A percentile compares a stretch with the other conserved stretches of the same genome.
phyloP scores from a whole-genome alignment of 2,329 filamentous ascomycete species.

The Cladosporium velox region DNA sequence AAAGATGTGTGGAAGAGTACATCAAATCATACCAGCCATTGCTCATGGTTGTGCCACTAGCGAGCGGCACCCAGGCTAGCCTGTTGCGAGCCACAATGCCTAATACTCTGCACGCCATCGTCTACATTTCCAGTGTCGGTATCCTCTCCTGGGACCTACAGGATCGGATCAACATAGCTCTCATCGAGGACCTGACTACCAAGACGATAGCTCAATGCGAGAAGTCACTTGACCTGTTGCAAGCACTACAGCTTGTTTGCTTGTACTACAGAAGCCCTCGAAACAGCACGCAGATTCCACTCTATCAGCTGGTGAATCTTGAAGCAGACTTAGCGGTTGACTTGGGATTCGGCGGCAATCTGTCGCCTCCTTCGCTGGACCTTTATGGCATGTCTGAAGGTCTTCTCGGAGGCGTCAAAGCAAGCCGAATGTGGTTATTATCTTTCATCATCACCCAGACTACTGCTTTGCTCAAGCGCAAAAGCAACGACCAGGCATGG shows the following conservation, averaged over 20 bases:
- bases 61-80: conserved; percentile 21
- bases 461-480: conserved; percentile 23
- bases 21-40: conserved; percentile 24
- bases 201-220: conserved; percentile 70
- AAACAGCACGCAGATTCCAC: conserved; percentile 78
- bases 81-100: conserved; percentile 39
- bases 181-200: conserved; percentile 71
- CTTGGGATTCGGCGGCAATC: conserved; percentile 63
- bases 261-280: conserved; percentile 80
- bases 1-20: conserved; percentile 27
- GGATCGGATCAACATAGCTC: conserved; percentile 62
- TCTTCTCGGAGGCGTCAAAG: conserved; percentile 12
- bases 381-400: conserved; percentile 1
- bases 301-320: conserved; percentile 79
- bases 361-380: conserved; percentile 4
- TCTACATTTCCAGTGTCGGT: conserved; percentile 54
- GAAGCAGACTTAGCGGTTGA: conserved; percentile 78
- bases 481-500: conserved; percentile 27
- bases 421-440: conserved; percentile 26
- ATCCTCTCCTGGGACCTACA: conserved; percentile 58
- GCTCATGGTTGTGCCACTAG: conserved; percentile 28
- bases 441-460: conserved; percentile 26
- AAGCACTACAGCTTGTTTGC: conserved; percentile 71
- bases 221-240: conserved; percentile 78
- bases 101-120: conserved; percentile 58